Conservation (phyloP, 192 early-diverging fungal species). For the Backusella luteola region DNA sequence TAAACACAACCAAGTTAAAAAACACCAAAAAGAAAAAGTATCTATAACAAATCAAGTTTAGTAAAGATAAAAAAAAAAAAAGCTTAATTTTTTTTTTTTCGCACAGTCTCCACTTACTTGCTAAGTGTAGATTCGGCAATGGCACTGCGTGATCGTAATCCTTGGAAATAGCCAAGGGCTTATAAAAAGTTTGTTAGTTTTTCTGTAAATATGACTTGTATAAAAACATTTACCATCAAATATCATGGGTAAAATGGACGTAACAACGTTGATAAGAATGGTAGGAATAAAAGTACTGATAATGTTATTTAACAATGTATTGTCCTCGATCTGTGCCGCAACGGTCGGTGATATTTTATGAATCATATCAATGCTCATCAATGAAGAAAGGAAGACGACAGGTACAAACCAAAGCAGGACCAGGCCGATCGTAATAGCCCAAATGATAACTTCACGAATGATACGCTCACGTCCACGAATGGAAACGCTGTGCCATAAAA, state of each 20-base stretch:
- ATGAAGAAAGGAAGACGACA: slow-evolving; percentile 58
- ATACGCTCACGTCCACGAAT: slow-evolving; percentile 50
- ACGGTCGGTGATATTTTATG: slow-evolving; percentile 53
- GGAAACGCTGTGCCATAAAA: slow-evolving; percentile 67
- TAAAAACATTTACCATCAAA: slow-evolving; percentile 45
- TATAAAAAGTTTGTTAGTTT: not conserved
- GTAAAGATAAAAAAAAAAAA: not conserved
- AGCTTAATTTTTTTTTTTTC: not conserved
- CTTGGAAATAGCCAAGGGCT: slow-evolving; percentile 34
- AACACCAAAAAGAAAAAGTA: slow-evolving; percentile 74
- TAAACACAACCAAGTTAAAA: slow-evolving; percentile 74
- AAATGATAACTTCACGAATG: slow-evolving; percentile 49
- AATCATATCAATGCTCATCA: slow-evolving; percentile 60
- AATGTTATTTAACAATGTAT: slow-evolving; percentile 48
- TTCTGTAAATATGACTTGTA: not conserved
- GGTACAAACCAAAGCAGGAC: slow-evolving; percentile 74
- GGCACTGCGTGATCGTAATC: slow-evolving; percentile 29
- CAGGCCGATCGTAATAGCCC: slow-evolving; percentile 53
- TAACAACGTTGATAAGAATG: slow-evolving; percentile 61
- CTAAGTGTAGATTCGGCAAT: slow-evolving; percentile 32
- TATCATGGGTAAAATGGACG: slow-evolving; percentile 65
- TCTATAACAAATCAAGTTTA: not conserved
- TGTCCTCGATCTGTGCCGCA: slow-evolving; percentile 38
- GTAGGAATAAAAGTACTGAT: slow-evolving; percentile 69
- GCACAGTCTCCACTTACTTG: slow-evolving; percentile 3